Evolutionary conservation across 768 basidiomycete genomes (phyloP), one percentile per base, ranked within the genome.

Genomic region (Termitomyces sp.): DNA sequence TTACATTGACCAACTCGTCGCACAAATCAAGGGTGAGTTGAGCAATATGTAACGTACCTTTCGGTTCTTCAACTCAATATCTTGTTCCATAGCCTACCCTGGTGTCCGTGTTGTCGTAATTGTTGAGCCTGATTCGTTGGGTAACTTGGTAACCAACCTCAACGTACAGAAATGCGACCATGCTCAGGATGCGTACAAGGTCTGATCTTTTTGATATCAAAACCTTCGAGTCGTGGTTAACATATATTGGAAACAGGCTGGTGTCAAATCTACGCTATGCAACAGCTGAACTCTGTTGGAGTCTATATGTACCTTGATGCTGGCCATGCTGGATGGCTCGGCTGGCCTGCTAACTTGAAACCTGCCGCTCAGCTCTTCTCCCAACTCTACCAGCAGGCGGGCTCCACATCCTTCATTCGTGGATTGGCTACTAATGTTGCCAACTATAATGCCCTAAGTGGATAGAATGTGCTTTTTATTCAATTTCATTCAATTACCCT

Each of bases 141-240:
- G 82, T 56, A 86, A 86, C 75, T 66, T 87, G 62, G 85, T 87
- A 64, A 86, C 84, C 67, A 87, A 86, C 77, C 62, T 85, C 68
- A 83, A 69, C 68, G 81, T 84, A 31, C 60, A 70, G 38, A 83
- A 85, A 66, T 85, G 84, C 67, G 63, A 75, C 45, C 74, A 74
- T 59, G 85, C 84, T n/a, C 73, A 82, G 63, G 68, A 71, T 34
- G 77, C 80, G 14, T 84, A 86, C 73, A 73, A 77, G 64, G 75
- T 73, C 59, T 19, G 69, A 49, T 10, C 10, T 16, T 16, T 23
- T n/a, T 19, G 11, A 11, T 48, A 43, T 16, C 48, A 25, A 31
- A 42, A 23, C 50, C 38, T 29, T 16, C 7, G 21, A 31, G 14
- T 6, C 9, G 8, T 34, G 45, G 8, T 42, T 42, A 11, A 53